phyloP scores from a whole-genome alignment of 31 red algal species.

The Odonthalia washingtoniensis region DNA sequence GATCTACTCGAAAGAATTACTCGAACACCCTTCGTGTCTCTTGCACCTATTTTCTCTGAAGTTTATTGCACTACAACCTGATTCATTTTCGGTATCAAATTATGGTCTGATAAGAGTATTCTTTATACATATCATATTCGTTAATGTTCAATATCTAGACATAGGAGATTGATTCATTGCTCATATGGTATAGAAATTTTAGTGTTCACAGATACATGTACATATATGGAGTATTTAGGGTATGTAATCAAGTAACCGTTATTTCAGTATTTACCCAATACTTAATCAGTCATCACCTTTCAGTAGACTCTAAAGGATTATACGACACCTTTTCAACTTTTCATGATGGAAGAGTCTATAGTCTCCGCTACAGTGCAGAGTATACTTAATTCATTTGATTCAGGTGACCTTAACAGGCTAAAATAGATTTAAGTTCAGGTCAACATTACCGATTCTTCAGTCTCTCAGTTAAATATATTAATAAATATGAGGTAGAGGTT shows the following conservation, averaged over 20 bases:
- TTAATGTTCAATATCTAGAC: neutral
- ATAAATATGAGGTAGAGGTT: no score
- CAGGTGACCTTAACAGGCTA: neutral
- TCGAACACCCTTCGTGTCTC: neutral
- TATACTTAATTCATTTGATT: neutral
- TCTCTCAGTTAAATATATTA: no score
- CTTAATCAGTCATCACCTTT: neutral
- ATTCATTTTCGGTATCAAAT: neutral
- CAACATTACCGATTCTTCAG: neutral
- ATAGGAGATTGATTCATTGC: neutral
- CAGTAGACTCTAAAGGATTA: neutral
- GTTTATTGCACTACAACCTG: constrained; percentile 8
- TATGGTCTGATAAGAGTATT: neutral
- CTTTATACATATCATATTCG: no score
- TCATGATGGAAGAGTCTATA: neutral
- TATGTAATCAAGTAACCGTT: no score
- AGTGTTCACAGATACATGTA: neutral
- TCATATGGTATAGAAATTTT: neutral
- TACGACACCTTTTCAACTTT: neutral
- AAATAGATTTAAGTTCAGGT: neutral
- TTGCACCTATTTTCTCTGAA: neutral
- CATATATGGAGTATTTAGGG: neutral
- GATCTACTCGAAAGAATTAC: no score
- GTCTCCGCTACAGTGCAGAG: neutral
- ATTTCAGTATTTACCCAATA: no score